Base-by-base conservation (phyloP, 306 rosid genomes). In the Casuarina equisetifolia region DNA sequence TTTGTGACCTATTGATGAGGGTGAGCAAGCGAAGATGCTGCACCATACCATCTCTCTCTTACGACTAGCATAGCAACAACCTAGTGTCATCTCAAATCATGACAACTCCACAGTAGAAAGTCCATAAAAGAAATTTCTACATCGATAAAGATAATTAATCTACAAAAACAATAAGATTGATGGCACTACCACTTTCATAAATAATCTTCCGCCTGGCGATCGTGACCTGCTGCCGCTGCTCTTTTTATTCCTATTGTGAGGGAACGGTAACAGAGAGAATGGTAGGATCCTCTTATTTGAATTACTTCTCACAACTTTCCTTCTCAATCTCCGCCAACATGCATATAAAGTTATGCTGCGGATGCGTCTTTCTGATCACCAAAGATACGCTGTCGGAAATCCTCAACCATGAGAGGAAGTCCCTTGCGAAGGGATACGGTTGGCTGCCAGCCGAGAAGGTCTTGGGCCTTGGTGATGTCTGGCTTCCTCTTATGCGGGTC, bases 401-500 rank as follows among this genome's bases (percentile, higher is more conserved):
- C 98, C 20, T 83, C 2, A 36, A 94, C 98, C 98, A 94, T 94
- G 9, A 75, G 83, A 74, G 98, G 98, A 76, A 94, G 97, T 39
- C 98, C 97, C 25, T 90, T 85, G 11, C 93, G 89, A 83, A 94
- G 98, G 59, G 98, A 88, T 71, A 94, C 96, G 0, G 81, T 20
- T 15, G 97, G 98, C 84, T 90, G 88, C 98, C 98, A 94, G 1
- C 93, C 93, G 1, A 94, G 96, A 81, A 92, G 91, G 76, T 92
- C 96, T 77, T 90, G 90, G 1, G 98, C 97, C 81, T 62, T 94
- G 9, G 97, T 89, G 79, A 94, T 94, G 87, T 94, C 97, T 4
- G 97, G 98, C 76, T 91, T 94, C 70, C 98, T 94, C 86, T 85
- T 90, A n/a, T 94, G 98, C 8, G 98, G 97, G 71, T 94, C 98